phyloP scores from a whole-genome alignment of 2,329 filamentous ascomycete genomes.

The Verticillium zaregamsianum region DNA sequence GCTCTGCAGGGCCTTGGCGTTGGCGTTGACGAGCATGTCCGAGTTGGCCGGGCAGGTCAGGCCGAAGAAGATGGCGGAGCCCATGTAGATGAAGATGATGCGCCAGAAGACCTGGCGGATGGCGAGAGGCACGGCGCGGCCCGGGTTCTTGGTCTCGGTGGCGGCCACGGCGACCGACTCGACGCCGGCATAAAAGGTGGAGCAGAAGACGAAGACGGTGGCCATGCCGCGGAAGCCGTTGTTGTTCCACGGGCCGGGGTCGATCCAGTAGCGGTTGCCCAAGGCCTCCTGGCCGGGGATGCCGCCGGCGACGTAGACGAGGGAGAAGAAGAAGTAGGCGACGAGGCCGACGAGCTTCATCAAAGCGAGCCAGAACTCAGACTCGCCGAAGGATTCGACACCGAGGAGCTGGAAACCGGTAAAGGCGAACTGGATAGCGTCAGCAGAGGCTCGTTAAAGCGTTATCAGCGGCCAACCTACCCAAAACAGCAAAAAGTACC shows the following conservation, averaged over 20 bases:
- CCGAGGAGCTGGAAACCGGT: constrained; percentile 66
- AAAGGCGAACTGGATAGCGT: constrained; percentile 43
- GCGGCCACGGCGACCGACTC: constrained; percentile 60
- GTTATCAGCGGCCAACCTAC: constrained; percentile 22
- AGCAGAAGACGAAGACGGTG: constrained; percentile 65
- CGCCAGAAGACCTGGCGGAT: constrained; percentile 59
- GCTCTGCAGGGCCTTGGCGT: constrained; percentile 61
- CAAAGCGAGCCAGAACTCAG: constrained; percentile 74
- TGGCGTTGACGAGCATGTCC: constrained; percentile 55
- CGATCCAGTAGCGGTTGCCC: constrained; percentile 68
- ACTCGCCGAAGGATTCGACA: constrained; percentile 71
- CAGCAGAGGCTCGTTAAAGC: neutral
- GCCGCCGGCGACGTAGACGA: constrained; percentile 60
- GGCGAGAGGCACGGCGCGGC: constrained; percentile 50
- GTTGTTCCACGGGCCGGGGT: constrained; percentile 63
- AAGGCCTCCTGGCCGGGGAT: constrained; percentile 54
- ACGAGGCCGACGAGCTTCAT: constrained; percentile 67
- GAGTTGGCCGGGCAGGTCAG: constrained; percentile 69
- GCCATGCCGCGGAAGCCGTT: constrained; percentile 64
- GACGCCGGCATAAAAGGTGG: constrained; percentile 67
- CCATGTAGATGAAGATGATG: constrained; percentile 62
- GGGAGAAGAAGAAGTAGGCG: constrained; percentile 70
- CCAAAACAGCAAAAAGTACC: constrained; percentile 71
- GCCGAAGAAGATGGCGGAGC: constrained; percentile 69
- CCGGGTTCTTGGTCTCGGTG: constrained; percentile 56